These are phyloP conservation scores for Guadua angustifolia DNA, from an alignment of 176 grass and related monocot genomes.

Conservation along the genomic window DNA sequence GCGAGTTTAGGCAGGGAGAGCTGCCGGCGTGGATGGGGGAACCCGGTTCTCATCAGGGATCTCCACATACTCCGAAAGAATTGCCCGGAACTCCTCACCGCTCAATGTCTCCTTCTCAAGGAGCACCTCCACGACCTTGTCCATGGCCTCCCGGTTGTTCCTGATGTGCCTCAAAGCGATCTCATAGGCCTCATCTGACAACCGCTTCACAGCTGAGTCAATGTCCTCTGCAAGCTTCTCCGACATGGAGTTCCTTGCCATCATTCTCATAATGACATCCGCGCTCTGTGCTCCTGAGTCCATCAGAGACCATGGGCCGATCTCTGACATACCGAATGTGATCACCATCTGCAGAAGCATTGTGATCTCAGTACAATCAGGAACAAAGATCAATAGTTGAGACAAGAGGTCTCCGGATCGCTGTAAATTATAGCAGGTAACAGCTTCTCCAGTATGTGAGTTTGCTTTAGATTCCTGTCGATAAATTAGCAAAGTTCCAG, in stretches of 20 bases:
- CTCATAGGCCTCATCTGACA: constrained; percentile 86
- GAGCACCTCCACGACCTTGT: constrained; percentile 94
- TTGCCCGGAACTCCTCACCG: constrained; percentile 84
- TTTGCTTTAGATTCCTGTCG: too few relatives aligned
- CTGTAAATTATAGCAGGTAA: not conserved
- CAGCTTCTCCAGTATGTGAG: too few relatives aligned
- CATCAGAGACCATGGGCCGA: constrained; percentile 98
- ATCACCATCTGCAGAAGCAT: constrained; percentile 77
- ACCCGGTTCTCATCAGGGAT: constrained; percentile 90
- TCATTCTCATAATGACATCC: constrained; percentile 97
- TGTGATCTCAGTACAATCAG: constrained; percentile 22
- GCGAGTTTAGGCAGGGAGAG: constrained; percentile 49
- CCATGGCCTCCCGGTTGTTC: constrained; percentile 87
- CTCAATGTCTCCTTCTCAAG: constrained; percentile 88
- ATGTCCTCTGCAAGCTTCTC: constrained; percentile 95
- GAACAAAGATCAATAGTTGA: not conserved
- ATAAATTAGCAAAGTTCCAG: not conserved
- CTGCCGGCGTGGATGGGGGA: constrained; percentile 58
- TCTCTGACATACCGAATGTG: constrained; percentile 95
- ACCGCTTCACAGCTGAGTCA: constrained; percentile 71
- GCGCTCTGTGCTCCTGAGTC: constrained; percentile 68
- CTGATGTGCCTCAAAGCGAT: constrained; percentile 69
- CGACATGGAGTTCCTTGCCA: constrained; percentile 97
- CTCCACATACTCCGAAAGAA: constrained; percentile 89
- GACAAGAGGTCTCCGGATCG: not conserved